Conservation (phyloP, 768 basidiomycete species). For the Boletus tylopilopsis region DNA sequence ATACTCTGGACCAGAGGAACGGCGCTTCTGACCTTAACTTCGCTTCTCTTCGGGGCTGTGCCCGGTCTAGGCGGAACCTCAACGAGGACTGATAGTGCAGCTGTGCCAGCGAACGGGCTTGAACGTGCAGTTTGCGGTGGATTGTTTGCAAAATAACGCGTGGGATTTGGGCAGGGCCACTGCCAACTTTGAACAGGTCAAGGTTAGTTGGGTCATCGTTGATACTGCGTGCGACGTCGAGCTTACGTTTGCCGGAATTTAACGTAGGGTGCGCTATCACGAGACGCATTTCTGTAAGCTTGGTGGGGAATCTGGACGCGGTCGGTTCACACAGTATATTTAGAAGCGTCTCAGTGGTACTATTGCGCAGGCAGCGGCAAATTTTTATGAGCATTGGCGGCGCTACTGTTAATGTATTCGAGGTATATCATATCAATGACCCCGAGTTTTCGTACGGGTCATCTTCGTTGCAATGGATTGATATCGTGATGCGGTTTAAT, state of each 20-base stretch:
- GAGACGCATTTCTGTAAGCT: conserved; percentile 51
- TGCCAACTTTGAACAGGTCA: conserved; percentile 84
- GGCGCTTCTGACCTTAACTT: conserved; percentile 5
- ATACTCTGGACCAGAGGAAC: conserved; percentile 7
- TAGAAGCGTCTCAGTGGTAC: conserved; percentile 8
- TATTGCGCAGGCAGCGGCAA: background rate
- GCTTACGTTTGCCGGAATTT: conserved; percentile 23
- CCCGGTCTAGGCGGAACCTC: conserved; percentile 55
- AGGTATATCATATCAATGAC: conserved; percentile 23
- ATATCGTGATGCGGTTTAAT: conserved; percentile 22
- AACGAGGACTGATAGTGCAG: conserved; percentile 67
- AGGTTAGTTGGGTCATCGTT: conserved; percentile 47
- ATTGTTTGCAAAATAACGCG: conserved; percentile 79
- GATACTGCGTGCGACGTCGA: conserved; percentile 7
- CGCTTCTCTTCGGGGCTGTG: conserved; percentile 8
- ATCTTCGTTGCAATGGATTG: conserved; percentile 17
- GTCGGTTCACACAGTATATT: conserved; percentile 18
- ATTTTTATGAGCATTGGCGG: background rate
- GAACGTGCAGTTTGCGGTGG: conserved; percentile 74
- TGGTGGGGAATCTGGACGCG: conserved; percentile 26
- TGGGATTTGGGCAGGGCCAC: conserved; percentile 83
- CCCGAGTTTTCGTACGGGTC: conserved; percentile 18
- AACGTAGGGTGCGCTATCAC: conserved; percentile 44
- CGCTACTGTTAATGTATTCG: conserved; percentile 26
- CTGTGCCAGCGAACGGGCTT: conserved; percentile 72